Evolutionary conservation across 2,329 filamentous ascomycete species (phyloP).

Genomic region (Botryotinia calthae): DNA sequence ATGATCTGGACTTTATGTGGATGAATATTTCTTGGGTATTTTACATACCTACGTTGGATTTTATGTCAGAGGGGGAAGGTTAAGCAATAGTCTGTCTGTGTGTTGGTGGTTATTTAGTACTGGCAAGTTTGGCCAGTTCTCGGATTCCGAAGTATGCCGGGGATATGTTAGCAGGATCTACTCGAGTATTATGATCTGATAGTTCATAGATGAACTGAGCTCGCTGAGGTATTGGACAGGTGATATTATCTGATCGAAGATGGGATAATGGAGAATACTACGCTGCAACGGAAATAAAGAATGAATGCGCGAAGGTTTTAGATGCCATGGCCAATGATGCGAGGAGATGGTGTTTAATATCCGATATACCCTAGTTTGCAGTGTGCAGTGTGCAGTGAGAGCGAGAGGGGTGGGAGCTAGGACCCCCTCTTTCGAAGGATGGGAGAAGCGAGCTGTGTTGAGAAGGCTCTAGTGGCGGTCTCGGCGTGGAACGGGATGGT

Average conservation of each 20-base stretch:
- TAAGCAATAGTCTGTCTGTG: neutral
- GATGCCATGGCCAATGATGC: neutral
- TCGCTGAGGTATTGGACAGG: neutral
- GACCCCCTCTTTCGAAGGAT: neutral
- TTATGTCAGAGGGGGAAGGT: neutral
- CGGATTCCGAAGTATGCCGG: neutral
- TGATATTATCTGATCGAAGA: neutral
- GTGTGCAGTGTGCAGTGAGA: neutral
- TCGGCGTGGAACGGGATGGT: neutral
- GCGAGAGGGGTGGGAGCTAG: slow-evolving; percentile 3
- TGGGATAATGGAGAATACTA: neutral
- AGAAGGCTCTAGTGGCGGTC: neutral
- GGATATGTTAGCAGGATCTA: neutral
- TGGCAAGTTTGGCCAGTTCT: neutral
- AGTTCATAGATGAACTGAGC: neutral
- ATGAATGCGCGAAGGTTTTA: neutral
- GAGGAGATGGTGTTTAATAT: neutral
- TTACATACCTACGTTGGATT: neutral
- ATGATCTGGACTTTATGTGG: neutral
- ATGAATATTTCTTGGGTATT: neutral
- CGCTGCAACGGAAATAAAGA: neutral
- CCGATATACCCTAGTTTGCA: neutral
- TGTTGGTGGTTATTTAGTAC: neutral
- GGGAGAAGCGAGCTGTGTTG: slow-evolving; percentile 9
- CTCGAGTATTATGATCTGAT: neutral